Conservation (phyloP, 225 moss, liverwort and hornwort species). For the Physcomitrellopsis africana region DNA sequence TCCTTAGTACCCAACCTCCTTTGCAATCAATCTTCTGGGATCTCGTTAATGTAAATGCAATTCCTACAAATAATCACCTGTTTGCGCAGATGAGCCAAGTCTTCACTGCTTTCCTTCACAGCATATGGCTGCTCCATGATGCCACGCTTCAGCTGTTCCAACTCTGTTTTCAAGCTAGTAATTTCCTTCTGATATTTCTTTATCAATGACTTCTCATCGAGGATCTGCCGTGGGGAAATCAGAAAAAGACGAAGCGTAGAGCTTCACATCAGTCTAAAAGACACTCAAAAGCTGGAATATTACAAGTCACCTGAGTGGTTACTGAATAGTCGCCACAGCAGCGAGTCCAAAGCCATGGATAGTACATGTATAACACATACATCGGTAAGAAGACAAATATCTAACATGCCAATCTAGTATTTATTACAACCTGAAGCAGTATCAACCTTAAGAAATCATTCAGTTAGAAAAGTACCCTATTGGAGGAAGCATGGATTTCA, state of each 20-base stretch:
- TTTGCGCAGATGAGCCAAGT: constrained; percentile 84
- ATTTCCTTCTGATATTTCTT: constrained; percentile 99
- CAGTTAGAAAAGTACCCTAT: constrained; percentile 61
- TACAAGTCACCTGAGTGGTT: not conserved
- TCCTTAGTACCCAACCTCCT: not conserved
- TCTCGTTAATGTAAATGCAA: constrained; percentile 16
- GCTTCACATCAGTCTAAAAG: constrained; percentile 24
- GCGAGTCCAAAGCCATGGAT: constrained; percentile 2
- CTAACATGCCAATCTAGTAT: constrained; percentile 5
- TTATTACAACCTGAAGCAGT: not conserved
- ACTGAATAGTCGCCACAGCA: constrained; percentile 3
- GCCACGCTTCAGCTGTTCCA: constrained; percentile 91
- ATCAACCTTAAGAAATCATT: constrained; percentile 14
- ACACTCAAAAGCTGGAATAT: not conserved
- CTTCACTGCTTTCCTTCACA: constrained; percentile 70
- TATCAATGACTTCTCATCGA: constrained; percentile 97
- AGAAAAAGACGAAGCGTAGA: not conserved
- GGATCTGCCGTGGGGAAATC: constrained; percentile 53
- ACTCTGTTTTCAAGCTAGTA: constrained; percentile 87
- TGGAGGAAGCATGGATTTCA: constrained; percentile 92
- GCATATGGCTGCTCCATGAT: constrained; percentile 87
- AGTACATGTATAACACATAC: constrained; percentile 15
- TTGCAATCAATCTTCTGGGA: constrained; percentile 13
- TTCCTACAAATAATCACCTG: constrained; percentile 55
- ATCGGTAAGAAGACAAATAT: constrained; percentile 14